Evolutionary conservation across 176 grass and related monocot genomes (phyloP).

Genomic region (Musa beccarii): DNA sequence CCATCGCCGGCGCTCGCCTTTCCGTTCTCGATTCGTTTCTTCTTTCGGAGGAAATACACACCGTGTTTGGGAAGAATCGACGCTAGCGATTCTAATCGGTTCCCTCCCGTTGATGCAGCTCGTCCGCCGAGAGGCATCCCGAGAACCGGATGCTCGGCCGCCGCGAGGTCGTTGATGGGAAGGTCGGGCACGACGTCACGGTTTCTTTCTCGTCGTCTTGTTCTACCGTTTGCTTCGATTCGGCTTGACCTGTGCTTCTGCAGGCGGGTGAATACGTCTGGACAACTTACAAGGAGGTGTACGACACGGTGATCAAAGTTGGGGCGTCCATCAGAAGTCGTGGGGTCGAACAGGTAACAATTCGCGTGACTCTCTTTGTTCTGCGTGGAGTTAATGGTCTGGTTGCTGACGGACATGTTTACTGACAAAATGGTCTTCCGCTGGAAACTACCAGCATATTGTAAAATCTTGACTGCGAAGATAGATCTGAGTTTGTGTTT

Average conservation of each 20-base stretch:
- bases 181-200: slow-evolving; percentile 24
- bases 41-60: neutral
- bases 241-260: neutral
- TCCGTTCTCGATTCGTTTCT: neutral
- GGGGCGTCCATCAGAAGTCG: slow-evolving; percentile 59
- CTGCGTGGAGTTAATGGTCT: neutral
- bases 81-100: too few species aligned
- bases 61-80: neutral
- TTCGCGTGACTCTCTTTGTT: neutral
- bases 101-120: slow-evolving; percentile 16
- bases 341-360: slow-evolving; percentile 51
- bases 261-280: slow-evolving; percentile 67
- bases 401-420: too few species aligned
- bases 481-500: too few species aligned
- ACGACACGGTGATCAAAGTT: slow-evolving; percentile 43
- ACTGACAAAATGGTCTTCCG: too few species aligned
- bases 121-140: slow-evolving; percentile 59
- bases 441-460: too few species aligned
- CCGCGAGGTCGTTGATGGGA: slow-evolving; percentile 54
- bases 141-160: slow-evolving; percentile 68
- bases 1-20: too few species aligned
- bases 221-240: neutral
- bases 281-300: slow-evolving; percentile 64
- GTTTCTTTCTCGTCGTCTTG: neutral
- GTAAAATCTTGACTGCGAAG: too few species aligned